phyloP scores from a whole-genome alignment of 306 rosid species.

The Trifolium pratense region DNA sequence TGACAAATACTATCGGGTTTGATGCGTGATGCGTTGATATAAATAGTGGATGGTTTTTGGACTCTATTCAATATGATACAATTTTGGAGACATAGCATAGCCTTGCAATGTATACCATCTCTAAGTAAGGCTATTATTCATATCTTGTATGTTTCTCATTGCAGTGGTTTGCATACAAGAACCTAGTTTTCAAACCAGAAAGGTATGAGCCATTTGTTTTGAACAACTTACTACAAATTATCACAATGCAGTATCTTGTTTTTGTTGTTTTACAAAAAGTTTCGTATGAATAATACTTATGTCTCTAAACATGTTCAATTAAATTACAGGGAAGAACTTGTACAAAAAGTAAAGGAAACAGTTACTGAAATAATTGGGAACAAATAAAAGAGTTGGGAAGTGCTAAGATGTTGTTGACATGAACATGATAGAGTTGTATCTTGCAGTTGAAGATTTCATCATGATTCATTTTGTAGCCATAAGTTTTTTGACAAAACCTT shows the following conservation, averaged over 20 bases:
- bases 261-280: not conserved
- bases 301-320: slow-evolving; percentile 12
- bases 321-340: slow-evolving; percentile 72
- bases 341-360: slow-evolving; percentile 63
- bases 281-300: not conserved
- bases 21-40: not conserved
- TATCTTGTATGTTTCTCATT: slow-evolving; percentile 21
- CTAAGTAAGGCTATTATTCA: not conserved
- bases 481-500: slow-evolving; percentile 46
- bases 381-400: slow-evolving; percentile 53
- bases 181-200: slow-evolving; percentile 76
- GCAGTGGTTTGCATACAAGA: slow-evolving; percentile 89
- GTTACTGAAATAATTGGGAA: slow-evolving; percentile 70
- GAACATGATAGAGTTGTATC: slow-evolving; percentile 40
- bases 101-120: not conserved
- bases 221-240: not conserved
- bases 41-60: too few species aligned
- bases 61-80: not conserved
- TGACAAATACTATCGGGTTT: too few species aligned
- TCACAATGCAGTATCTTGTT: slow-evolving; percentile 1
- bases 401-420: slow-evolving; percentile 41
- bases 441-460: slow-evolving; percentile 49
- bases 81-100: not conserved
- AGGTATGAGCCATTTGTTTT: slow-evolving; percentile 54
- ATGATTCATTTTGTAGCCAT: slow-evolving; percentile 42